Evolutionary conservation across 176 grass and related monocot genomes (phyloP).

Genomic region (Bromus sterilis): DNA sequence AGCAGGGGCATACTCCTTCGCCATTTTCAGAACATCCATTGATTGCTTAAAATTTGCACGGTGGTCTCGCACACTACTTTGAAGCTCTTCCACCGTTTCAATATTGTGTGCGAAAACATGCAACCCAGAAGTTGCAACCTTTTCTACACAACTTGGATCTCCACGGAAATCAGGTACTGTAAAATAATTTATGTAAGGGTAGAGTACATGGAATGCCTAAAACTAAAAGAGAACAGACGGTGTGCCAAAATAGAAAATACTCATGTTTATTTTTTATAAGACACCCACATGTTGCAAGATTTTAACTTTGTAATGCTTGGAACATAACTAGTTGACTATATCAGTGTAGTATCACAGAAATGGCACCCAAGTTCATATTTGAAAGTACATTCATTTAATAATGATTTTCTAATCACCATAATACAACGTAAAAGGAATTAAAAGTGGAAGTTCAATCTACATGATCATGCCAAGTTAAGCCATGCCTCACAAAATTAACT

Average conservation of each 20-base stretch:
- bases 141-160: slow-evolving; percentile 67
- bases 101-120: slow-evolving; percentile 99
- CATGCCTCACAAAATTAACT: not conserved
- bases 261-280: not conserved
- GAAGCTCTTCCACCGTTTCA: slow-evolving; percentile 95
- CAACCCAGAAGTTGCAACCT: slow-evolving; percentile 80
- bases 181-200: slow-evolving; percentile 19
- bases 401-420: not conserved
- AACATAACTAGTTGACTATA: not conserved
- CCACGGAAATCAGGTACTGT: slow-evolving; percentile 94
- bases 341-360: not conserved
- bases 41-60: slow-evolving; percentile 97
- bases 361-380: not conserved
- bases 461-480: not conserved
- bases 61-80: slow-evolving; percentile 63
- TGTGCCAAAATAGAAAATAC: not conserved
- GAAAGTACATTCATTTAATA: not conserved
- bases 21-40: slow-evolving; percentile 86
- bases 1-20: slow-evolving; percentile 83
- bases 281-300: not conserved
- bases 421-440: not conserved
- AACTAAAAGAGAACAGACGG: not conserved
- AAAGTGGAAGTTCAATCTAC: not conserved
- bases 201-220: slow-evolving; percentile 15
- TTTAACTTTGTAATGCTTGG: not conserved